phyloP scores from a whole-genome alignment of 1,284 basidiomycete species.

The Caloboletus firmus region DNA sequence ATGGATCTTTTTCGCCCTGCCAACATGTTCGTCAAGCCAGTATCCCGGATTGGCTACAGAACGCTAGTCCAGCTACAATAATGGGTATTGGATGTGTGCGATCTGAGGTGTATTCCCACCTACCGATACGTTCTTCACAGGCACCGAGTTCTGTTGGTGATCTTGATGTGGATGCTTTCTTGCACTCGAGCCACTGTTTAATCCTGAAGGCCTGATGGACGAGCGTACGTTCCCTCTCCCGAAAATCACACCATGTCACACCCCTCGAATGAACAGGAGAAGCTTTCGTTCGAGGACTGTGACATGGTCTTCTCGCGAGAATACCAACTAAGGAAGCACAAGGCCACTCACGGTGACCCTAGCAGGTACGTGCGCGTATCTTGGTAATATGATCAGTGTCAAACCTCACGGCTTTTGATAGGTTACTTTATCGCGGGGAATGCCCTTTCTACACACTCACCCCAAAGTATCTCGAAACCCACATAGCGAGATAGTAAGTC shows the following conservation, averaged over 20 bases:
- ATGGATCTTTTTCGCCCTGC: not conserved
- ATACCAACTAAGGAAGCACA: slow-evolving; percentile 17
- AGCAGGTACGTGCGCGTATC: not conserved
- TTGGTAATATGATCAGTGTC: not conserved
- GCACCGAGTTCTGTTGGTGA: not conserved
- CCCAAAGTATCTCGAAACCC: slow-evolving; percentile 1
- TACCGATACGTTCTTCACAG: not conserved
- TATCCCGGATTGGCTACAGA: not conserved
- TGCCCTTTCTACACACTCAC: slow-evolving; percentile 16
- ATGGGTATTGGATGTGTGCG: too few relatives aligned
- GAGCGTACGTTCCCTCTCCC: not conserved
- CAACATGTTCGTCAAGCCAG: not conserved
- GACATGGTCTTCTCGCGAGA: slow-evolving; percentile 1
- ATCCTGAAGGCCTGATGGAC: not conserved
- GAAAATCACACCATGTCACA: not conserved
- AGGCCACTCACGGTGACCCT: not conserved
- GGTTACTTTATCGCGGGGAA: slow-evolving; percentile 4
- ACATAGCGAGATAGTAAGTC: slow-evolving; percentile 16
- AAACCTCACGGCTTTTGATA: not conserved
- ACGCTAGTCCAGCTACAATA: not conserved
- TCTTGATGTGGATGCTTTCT: not conserved
- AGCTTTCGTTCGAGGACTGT: slow-evolving; percentile 2
- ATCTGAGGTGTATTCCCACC: not conserved
- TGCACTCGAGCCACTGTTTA: too few relatives aligned
- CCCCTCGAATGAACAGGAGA: slow-evolving; percentile 5